Evolutionary conservation across 2,329 filamentous ascomycete genomes (phyloP), one percentile per base, ranked within the genome.

Genomic region (Shiraia bambusicola): DNA sequence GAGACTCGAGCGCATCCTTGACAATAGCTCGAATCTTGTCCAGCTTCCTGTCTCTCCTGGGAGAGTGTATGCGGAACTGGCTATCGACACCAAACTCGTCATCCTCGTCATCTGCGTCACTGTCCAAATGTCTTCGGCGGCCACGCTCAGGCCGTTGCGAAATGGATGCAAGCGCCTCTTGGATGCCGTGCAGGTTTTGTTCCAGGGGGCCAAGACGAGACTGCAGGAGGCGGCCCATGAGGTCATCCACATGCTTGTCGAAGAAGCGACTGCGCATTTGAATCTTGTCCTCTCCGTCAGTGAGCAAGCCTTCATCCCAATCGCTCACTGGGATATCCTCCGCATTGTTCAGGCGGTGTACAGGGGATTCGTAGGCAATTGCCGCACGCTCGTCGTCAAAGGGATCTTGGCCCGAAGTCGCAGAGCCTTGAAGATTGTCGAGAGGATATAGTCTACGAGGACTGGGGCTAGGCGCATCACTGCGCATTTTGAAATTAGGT

Each of bases 71-170:
- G 37, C 88, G 83, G 40, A 63, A 82, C 77, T 49, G 76, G 71
- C 45, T 56, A 63, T 67, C 42, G 12, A 58, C 84, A 58, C 72
- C 73, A 29, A 75, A 71, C 28, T 79, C 87, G 15, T 95, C 90
- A 52, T 94, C 91, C 62, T 95, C 90, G 49, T 95, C 91, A 65
- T 97, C 92, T 9, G 93, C 92, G 70, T 97, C 93, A 63, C 92
- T 96, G 45, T 94, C 83, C 34, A 81, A 76, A 3, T 75, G 72
- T 22, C 84, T 88, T 54, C 83, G 81, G 52, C 80, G 76, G 40
- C 76, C 80, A 9, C 82, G 80, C 17, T 54, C 53, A 29, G 53
- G 41, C 6, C 75, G 72, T 11, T 74, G 40, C 75, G 80, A 76
- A 54, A 86, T 75, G 30, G 76, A 72, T 13, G 76, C 75, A 40